Evolutionary conservation across 225 moss, liverwort and hornwort genomes (phyloP), one percentile per base, ranked within the genome.

Genomic region (Polytrichum commune): DNA sequence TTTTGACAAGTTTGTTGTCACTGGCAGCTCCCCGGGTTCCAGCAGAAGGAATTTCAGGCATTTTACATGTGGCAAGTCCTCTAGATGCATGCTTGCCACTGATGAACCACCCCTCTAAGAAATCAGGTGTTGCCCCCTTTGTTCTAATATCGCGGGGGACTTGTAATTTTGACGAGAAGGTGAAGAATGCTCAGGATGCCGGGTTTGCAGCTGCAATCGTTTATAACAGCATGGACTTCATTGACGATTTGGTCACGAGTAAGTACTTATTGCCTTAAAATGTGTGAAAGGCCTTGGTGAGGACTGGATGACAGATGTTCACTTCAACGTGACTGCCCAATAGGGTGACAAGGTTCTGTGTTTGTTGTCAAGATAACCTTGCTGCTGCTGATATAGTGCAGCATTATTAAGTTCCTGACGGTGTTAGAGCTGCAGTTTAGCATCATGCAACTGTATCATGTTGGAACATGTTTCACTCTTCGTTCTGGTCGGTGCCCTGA

Each of bases 111-210:
- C 77, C 62, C 35, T 55, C 55, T n/a, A 75, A 64, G 87, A 81
- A 63, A 66, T 80, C 73, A 55, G 72, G 60, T 19, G 77, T 89
- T 55, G 73, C 90, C 60, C 77, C 92, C 8, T 91, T 95, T 60
- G 90, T 93, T 27, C 73, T 98, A 67, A 80, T 95, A 73, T 76
- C 86, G 66, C 92, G 97, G 27, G 97, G 97, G 16, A 87, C 77
- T 53, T 98, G 97, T 62, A 95, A 95, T 64, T 98, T 98, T 74
- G 97, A 98, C 72, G 74, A 6, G 56, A 98, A 98, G 82, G 92
- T 98, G 70, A 81, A 87, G 81, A 79, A 89, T 84, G 97, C 97
- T 55, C 97, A 98, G 78, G 90, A 86, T 60, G 97, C 97, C 18
- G 97, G 97, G 25, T 98, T 91, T 65, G 82, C 86, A 30, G 97